Percentiles rank a stretch among this genome's conserved stretches.
These are phyloP conservation scores for Boletus barrowsii DNA, from an alignment of 768 basidiomycete species.

Conservation along the genomic window DNA sequence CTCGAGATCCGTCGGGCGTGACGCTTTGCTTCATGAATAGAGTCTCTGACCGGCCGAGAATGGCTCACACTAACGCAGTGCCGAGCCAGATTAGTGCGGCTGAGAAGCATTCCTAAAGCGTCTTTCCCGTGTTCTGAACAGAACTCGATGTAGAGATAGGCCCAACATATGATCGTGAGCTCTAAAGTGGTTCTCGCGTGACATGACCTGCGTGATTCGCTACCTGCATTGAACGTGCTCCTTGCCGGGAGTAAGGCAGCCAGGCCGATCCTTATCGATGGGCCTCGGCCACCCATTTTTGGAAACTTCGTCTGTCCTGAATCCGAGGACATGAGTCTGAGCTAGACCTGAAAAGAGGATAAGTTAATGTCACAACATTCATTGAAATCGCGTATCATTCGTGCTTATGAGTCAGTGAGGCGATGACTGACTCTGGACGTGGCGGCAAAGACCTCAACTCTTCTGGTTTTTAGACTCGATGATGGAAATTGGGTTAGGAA, in stretches of 20 bases:
- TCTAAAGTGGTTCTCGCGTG: conserved; percentile 15
- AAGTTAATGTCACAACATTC: conserved; percentile 14
- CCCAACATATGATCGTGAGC: conserved; percentile 23
- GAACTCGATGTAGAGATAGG: conserved; percentile 10
- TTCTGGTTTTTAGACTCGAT: conserved; percentile 14
- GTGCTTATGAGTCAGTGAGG: conserved; percentile 7
- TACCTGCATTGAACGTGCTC: conserved; percentile 8
- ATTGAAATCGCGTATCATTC: conserved; percentile 15
- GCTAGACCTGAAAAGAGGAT: conserved; percentile 12
- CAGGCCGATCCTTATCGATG: conserved; percentile 31
- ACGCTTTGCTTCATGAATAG: conserved; percentile 10
- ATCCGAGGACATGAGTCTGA: conserved; percentile 20
- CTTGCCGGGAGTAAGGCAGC: conserved; percentile 6
- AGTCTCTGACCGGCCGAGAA: conserved; percentile 16
- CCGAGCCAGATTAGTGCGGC: conserved; percentile 25
- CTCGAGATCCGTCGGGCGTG: conserved; percentile 20
- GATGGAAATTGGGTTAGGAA: not conserved
- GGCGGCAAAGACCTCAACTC: conserved; percentile 8
- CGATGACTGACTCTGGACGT: too few relatives aligned
- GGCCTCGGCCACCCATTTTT: conserved; percentile 20
- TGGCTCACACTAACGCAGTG: conserved; percentile 19
- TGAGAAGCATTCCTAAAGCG: conserved; percentile 18
- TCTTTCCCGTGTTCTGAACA: conserved; percentile 2
- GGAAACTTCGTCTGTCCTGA: conserved; percentile 2
- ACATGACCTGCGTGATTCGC: conserved; percentile 15